Evolutionary conservation across 1,284 basidiomycete genomes (phyloP).

Genomic region (Taiwanofungus camphoratus): DNA sequence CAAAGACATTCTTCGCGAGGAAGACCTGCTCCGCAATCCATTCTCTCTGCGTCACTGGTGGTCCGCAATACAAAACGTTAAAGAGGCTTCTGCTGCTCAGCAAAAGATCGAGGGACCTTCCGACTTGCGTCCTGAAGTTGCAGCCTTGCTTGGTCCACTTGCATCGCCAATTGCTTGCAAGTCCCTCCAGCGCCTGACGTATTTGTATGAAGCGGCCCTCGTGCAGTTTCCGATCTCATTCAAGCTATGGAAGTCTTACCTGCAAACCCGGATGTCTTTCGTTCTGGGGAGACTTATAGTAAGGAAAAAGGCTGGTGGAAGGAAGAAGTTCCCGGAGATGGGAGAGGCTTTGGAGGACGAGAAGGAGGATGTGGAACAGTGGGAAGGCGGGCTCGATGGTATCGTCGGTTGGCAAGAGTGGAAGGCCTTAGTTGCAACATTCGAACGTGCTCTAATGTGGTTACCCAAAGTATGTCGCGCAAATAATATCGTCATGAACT

Average conservation of each 20-base stretch:
- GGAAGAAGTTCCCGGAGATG: conserved; percentile 86
- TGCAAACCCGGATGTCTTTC: conserved; percentile 79
- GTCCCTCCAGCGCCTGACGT: conserved; percentile 79
- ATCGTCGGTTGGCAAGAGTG: conserved; percentile 93
- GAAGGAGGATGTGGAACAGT: conserved; percentile 69
- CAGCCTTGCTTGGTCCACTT: conserved; percentile 64
- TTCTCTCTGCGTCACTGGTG: conserved; percentile 91
- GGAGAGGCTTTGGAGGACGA: conserved; percentile 85
- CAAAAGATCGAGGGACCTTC: conserved; percentile 50
- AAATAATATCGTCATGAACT: conserved; percentile 8
- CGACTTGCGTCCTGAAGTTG: conserved; percentile 42
- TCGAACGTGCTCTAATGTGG: conserved; percentile 94
- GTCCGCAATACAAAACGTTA: conserved; percentile 76
- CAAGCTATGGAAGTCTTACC: conserved; percentile 94
- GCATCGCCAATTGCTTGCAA: conserved; percentile 67
- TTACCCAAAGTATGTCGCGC: conserved; percentile 69
- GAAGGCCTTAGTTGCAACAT: conserved; percentile 82
- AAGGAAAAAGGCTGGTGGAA: conserved; percentile 76
- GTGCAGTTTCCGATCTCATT: conserved; percentile 85
- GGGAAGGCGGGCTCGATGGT: conserved; percentile 83
- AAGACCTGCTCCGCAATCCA: conserved; percentile 93
- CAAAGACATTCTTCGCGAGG: conserved; percentile 83
- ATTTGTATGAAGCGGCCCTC: conserved; percentile 91
- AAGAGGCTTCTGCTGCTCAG: conserved; percentile 55
- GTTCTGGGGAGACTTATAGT: conserved; percentile 74